Conservation (phyloP, 805 yeast species). For the Metschnikowia picachoensis region DNA sequence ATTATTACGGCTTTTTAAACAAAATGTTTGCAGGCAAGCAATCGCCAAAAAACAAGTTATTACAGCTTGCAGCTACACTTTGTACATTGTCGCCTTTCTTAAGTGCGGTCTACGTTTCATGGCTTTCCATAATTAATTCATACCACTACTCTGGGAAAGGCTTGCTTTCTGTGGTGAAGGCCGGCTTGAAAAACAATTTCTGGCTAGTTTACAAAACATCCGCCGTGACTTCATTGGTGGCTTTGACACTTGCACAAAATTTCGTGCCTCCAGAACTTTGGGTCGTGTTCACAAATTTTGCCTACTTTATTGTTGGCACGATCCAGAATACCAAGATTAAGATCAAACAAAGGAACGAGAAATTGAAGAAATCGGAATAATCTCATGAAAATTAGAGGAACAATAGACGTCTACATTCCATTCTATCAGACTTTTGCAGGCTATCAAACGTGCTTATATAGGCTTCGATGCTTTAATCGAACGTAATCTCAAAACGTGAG, state of each 20-base stretch:
- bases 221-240: constrained; percentile 49
- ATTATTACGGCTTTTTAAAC: constrained; percentile 42
- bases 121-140: constrained; percentile 49
- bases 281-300: constrained; percentile 59
- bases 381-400: not conserved
- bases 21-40: constrained; percentile 44
- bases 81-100: constrained; percentile 53
- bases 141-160: constrained; percentile 4
- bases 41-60: constrained; percentile 34
- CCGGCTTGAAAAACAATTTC: constrained; percentile 42
- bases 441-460: too few relatives aligned
- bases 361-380: constrained; percentile 8
- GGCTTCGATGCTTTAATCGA: too few relatives aligned
- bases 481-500: too few relatives aligned
- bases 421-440: too few relatives aligned
- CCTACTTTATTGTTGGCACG: constrained; percentile 59
- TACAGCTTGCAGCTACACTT: constrained; percentile 51
- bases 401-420: not conserved
- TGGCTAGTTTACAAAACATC: constrained; percentile 48
- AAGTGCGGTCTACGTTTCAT: constrained; percentile 45
- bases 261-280: constrained; percentile 55
- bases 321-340: constrained; percentile 57
- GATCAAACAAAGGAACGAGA: constrained; percentile 17
- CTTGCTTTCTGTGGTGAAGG: constrained; percentile 19
- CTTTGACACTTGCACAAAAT: constrained; percentile 53